Conservation (phyloP, 805 yeast species). For the Zygosaccharomyces bisporus region DNA sequence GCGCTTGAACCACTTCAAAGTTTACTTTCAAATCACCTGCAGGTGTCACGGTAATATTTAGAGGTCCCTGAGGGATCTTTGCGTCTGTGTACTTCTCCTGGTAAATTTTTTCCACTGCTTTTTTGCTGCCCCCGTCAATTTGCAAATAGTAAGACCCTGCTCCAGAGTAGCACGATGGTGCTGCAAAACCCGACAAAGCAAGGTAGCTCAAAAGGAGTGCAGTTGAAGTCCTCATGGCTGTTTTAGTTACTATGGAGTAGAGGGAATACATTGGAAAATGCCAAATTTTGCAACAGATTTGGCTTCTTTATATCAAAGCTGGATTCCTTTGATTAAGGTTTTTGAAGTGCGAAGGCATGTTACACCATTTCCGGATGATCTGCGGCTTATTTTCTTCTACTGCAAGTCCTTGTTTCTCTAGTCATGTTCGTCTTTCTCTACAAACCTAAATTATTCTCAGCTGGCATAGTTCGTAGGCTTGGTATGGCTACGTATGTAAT, state of each 20-base stretch:
- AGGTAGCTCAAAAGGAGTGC: not conserved
- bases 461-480: no score
- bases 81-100: not conserved
- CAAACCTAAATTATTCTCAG: not conserved
- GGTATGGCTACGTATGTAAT: no score
- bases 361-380: no score
- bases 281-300: no score
- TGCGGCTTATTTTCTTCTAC: no score
- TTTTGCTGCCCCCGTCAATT: not conserved
- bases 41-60: conserved; percentile 1
- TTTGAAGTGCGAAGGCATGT: no score
- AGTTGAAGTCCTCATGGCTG: not conserved
- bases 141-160: not conserved
- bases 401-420: not conserved
- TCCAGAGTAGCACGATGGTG: conserved; percentile 1
- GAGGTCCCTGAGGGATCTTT: conserved; percentile 5
- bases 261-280: no score
- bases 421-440: not conserved
- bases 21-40: conserved; percentile 5
- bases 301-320: not conserved
- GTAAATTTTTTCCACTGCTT: not conserved
- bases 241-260: no score
- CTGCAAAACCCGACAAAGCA: not conserved
- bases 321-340: no score
- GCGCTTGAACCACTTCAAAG: not conserved